Conservation (phyloP, 768 basidiomycete species). For the Naganishia friedmannii region DNA sequence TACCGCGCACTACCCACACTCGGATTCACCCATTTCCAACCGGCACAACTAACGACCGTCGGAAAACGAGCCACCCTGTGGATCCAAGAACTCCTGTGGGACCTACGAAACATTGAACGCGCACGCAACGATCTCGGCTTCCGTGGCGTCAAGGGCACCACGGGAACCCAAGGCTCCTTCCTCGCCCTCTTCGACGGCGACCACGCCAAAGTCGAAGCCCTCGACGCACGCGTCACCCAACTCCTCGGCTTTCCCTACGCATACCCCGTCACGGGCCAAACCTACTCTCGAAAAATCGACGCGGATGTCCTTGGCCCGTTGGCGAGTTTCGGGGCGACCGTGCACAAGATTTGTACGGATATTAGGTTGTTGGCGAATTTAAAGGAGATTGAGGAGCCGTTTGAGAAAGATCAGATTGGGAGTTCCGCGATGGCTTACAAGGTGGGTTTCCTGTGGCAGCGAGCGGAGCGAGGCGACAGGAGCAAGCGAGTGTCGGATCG, state of each 20-base stretch:
- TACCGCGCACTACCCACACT: slow-evolving; percentile 86
- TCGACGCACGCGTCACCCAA: slow-evolving; percentile 83
- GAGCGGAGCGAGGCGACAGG: background rate
- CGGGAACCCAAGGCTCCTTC: slow-evolving; percentile 96
- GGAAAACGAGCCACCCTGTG: slow-evolving; percentile 94
- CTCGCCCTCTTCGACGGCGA: slow-evolving; percentile 89
- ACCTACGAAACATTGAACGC: slow-evolving; percentile 84
- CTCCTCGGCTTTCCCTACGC: slow-evolving; percentile 89
- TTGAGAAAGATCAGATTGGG: slow-evolving; percentile 97
- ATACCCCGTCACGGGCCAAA: slow-evolving; percentile 97
- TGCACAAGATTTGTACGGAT: slow-evolving; percentile 96
- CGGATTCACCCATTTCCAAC: slow-evolving; percentile 98
- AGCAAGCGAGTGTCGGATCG: too few species aligned
- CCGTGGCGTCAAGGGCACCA: slow-evolving; percentile 98
- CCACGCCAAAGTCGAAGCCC: slow-evolving; percentile 87
- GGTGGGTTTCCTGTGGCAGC: slow-evolving; percentile 29
- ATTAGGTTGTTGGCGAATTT: slow-evolving; percentile 88
- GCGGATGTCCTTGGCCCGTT: slow-evolving; percentile 85
- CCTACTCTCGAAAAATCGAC: slow-evolving; percentile 97
- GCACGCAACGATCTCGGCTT: slow-evolving; percentile 90
- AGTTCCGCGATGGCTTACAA: slow-evolving; percentile 99
- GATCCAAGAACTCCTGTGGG: slow-evolving; percentile 98
- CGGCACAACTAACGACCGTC: slow-evolving; percentile 95
- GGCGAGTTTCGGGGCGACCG: slow-evolving; percentile 83
- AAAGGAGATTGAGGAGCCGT: slow-evolving; percentile 99